A percentile compares a stretch with the other conserved stretches of the same genome.
Conservation (phyloP, 2,329 filamentous ascomycete genomes). For the Aulographum hederae region DNA sequence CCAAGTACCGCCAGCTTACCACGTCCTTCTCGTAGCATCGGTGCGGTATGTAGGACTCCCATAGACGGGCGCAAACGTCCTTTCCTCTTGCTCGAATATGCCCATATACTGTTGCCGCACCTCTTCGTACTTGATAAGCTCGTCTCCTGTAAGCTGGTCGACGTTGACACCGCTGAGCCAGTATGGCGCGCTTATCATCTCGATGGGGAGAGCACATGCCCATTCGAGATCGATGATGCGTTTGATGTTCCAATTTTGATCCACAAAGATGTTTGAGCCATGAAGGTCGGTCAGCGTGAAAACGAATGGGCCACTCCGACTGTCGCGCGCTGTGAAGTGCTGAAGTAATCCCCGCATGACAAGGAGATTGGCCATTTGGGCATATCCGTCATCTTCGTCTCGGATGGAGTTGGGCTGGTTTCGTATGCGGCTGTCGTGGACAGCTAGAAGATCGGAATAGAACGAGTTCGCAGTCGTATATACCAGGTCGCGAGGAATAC, state of each 20-base stretch:
- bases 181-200: constrained; percentile 11
- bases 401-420: constrained; percentile 16
- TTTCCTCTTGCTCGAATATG: background rate
- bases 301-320: constrained; percentile 4
- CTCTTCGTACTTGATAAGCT: background rate
- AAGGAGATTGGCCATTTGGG: constrained; percentile 13
- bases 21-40: background rate
- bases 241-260: constrained; percentile 17
- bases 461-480: constrained; percentile 14
- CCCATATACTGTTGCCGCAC: background rate
- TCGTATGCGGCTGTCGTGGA: constrained; percentile 17
- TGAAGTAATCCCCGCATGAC: background rate
- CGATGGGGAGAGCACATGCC: constrained; percentile 13
- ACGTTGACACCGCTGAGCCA: constrained; percentile 10
- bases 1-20: background rate
- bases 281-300: constrained; percentile 20
- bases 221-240: constrained; percentile 19
- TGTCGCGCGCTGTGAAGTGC: background rate
- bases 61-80: background rate
- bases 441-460: constrained; percentile 14
- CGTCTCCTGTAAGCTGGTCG: background rate
- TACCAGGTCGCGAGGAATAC: constrained; percentile 14
- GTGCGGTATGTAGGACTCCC: background rate
- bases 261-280: constrained; percentile 19
- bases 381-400: constrained; percentile 12